Evolutionary conservation across 2,329 filamentous ascomycete genomes (phyloP).

Genomic region (Gnomoniopsis smithogilvyi): DNA sequence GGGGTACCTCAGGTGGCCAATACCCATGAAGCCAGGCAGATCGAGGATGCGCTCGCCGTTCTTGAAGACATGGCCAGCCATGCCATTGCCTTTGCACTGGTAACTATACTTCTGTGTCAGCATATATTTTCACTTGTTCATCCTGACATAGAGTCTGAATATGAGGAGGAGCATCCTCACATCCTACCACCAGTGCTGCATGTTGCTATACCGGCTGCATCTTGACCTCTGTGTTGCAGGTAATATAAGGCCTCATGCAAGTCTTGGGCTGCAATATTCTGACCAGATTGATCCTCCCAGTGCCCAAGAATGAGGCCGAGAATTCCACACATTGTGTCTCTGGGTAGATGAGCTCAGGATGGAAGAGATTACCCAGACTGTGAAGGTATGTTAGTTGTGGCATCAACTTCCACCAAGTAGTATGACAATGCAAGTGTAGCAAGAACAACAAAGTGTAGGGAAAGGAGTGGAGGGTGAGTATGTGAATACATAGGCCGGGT

Average conservation of each 20-base stretch:
- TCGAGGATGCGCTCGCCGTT: constrained; percentile 72
- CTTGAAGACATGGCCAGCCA: constrained; percentile 73
- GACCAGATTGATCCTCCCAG: constrained; percentile 13
- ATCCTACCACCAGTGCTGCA: constrained; percentile 70
- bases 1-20: constrained; percentile 84
- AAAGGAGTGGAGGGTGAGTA: too few relatives aligned
- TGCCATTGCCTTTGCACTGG: constrained; percentile 86
- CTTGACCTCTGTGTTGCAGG: constrained; percentile 72
- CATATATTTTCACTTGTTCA: background rate
- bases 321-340: constrained; percentile 7
- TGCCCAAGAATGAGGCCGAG: constrained; percentile 10
- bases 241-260: constrained; percentile 71
- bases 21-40: constrained; percentile 80
- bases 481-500: too few relatives aligned
- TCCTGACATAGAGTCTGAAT: background rate
- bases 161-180: constrained; percentile 36
- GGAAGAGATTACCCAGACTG: background rate
- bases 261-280: constrained; percentile 29
- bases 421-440: background rate
- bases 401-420: background rate
- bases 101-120: constrained; percentile 1
- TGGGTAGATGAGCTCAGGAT: background rate
- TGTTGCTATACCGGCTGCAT: constrained; percentile 83
- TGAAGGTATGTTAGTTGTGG: background rate
- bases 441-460: background rate